These are phyloP conservation scores for Ligustrum vulgare DNA, from an alignment of 257 asterid genomes.

Conservation along the genomic window DNA sequence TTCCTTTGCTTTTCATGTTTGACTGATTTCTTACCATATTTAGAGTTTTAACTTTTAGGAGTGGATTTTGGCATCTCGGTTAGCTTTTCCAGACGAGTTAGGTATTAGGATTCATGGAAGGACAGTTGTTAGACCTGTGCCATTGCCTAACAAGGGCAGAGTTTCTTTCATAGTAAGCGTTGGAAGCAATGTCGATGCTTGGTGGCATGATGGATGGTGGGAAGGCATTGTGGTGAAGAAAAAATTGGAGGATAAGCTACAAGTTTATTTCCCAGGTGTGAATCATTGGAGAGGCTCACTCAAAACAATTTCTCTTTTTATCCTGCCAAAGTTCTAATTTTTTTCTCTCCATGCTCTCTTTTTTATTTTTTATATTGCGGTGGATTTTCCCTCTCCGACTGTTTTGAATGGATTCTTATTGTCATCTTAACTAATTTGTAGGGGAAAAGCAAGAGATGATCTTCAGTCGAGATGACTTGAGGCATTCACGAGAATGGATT, in stretches of 20 bases:
- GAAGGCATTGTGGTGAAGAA: conserved; percentile 74
- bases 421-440: conserved; percentile 24
- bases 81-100: conserved; percentile 49
- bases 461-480: conserved; percentile 39
- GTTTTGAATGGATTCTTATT: neutral
- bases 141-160: conserved; percentile 16
- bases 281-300: neutral
- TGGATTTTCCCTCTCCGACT: neutral
- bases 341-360: neutral
- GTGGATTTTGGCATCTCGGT: conserved; percentile 66
- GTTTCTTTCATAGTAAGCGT: conserved; percentile 33
- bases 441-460: conserved; percentile 53
- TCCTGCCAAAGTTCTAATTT: neutral
- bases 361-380: neutral
- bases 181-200: conserved; percentile 72
- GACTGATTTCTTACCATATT: neutral
- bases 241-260: conserved; percentile 40
- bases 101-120: conserved; percentile 65
- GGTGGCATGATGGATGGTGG: conserved; percentile 98
- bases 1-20: neutral
- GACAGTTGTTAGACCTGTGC: conserved; percentile 56
- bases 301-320: neutral
- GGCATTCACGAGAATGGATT: conserved; percentile 77
- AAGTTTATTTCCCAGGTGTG: conserved; percentile 71
- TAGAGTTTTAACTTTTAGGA: conserved; percentile 44